These are phyloP conservation scores for Suillus fuscotomentosus DNA, from an alignment of 768 basidiomycete genomes.

Conservation along the genomic window DNA sequence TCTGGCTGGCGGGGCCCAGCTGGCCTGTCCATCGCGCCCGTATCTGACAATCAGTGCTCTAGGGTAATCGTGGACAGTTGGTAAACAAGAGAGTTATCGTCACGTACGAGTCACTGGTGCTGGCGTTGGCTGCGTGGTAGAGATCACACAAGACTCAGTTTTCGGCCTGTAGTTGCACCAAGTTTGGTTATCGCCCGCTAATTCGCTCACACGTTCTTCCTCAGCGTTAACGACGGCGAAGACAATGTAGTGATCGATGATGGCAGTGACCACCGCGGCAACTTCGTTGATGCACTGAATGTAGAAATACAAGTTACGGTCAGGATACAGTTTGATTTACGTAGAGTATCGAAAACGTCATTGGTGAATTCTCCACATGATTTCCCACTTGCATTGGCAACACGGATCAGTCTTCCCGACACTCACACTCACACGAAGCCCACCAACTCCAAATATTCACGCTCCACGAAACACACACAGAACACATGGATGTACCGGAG, in stretches of 20 bases:
- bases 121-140: conserved; percentile 1
- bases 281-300: not conserved
- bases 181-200: conserved; percentile 1
- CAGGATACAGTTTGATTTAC: not conserved
- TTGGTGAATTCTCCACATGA: not conserved
- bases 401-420: not conserved
- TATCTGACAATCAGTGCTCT: not conserved
- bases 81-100: not conserved
- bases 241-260: not conserved
- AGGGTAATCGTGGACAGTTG: not conserved
- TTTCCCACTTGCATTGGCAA: not conserved
- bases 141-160: conserved; percentile 2
- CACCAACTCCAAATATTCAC: not conserved
- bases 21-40: conserved; percentile 44
- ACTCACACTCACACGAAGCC: not conserved
- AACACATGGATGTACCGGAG: not conserved
- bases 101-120: not conserved
- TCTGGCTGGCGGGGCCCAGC: conserved; percentile 63
- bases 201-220: conserved; percentile 5
- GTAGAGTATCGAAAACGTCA: conserved; percentile 4
- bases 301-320: not conserved
- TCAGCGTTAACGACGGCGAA: not conserved
- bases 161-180: not conserved
- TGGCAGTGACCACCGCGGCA: not conserved
- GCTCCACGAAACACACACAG: not conserved